Evolutionary conservation across 176 grass and related monocot species (phyloP), one percentile per base, ranked within the genome.

Genomic region (Oryza coarctata): DNA sequence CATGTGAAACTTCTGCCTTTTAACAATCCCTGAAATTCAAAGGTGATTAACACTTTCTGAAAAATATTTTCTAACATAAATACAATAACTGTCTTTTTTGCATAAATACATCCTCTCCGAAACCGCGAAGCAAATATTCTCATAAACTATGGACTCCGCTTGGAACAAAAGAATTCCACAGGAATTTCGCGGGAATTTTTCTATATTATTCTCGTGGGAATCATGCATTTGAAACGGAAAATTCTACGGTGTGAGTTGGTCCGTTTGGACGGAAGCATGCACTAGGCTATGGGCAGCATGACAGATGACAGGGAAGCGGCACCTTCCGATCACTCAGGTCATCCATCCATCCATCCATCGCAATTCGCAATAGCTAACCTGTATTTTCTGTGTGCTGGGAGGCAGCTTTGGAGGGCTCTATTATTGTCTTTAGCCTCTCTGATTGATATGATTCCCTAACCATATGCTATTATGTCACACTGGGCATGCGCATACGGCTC

Each of bases 371-470:
- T 60, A 10, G 55, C 43, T 50, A 52, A 52, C 28, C 27, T 50
- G 15, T 31, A n/a, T n/a, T 20, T n/a, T 34, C 72, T 74, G 47
- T 57, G 47, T 60, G 49, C 72, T 55, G 3, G 50, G 18, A 55
- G 20, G 18, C 18, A 55, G 50, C 5, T 34, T n/a, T 22, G 18
- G 9, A 30, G 8, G 6, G 12, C 33, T 77, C 55, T 11, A 8
- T 35, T 74, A 50, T 76, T 50, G 15, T 30, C 32, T 32, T 22
- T 60, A 40, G 44, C 69, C 47, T 81, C 49, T 60, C 44, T 47
- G 28, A 13, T 26, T 58, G 79, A 81, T 35, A 81, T 61, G 79
- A 81, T 67, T 58, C 47, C 31, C 65, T 58, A 80, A 70, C 79
- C n/a, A 81, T 58, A 81, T 4, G 41, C 40, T 30, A 77, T 63